Evolutionary conservation across 768 basidiomycete species (phyloP), one percentile per base, ranked within the genome.

Genomic region (Agaricus subrufescens): DNA sequence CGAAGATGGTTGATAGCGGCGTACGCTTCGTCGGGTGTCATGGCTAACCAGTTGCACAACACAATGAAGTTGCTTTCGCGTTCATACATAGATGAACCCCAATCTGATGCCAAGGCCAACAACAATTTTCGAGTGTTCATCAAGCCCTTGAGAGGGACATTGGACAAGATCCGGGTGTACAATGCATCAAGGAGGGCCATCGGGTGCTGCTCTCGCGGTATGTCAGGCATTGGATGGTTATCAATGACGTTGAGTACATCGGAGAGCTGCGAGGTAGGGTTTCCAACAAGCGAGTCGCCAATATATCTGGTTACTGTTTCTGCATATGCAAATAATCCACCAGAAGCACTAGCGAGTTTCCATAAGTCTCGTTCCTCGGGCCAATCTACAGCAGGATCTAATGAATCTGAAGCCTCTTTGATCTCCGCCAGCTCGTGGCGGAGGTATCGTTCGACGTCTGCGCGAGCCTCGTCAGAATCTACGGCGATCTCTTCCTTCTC

Each of bases 171-270:
- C 14, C 23, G 34, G 34, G 34, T 11, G 34, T 59, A 59, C 10
- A 59, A 50, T 23, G 27, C 34, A 42, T 56, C 54, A n/a, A 59
- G 54, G 1, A 19, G 15, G 12, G 48, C 50, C 50, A 59, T 50
- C 19, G 52, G 58, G 42, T 42, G 25, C 7, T 9, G n/a, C 23
- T 26, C 39, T 43, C 39, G 23, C 26, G 15, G 6, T 4, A 12
- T 10, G 6, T 5, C 12, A 7, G 1, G 1, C 27, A 25, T 8
- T 15, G 23, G 50, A 34, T 34, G 34, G 34, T 34, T 31, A 15
- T 51, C 40, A 30, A 51, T 51, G 39, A 51, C 50, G 6, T 42
- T 44, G 11, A 58, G 44, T 15, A 56, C 50, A 37, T 27, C 38
- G 10, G 26, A 7, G 9, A 51, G 25, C 26, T 51, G 50, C 27